phyloP scores from a whole-genome alignment of 768 basidiomycete species.

The Lyophyllum semitale region DNA sequence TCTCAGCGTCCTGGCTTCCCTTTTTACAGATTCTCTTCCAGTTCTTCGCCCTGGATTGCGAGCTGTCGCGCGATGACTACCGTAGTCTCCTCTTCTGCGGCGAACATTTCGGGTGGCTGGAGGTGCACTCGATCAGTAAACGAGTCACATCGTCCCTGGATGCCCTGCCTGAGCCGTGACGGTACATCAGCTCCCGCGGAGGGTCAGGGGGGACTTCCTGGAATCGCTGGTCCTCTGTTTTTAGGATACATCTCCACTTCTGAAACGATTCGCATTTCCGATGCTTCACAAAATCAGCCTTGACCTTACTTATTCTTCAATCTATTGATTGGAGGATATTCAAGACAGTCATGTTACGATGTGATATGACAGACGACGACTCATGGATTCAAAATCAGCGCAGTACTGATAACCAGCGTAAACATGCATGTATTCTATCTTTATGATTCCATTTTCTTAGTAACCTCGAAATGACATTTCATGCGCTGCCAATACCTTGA shows the following conservation, averaged over 20 bases:
- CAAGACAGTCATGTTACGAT: neutral
- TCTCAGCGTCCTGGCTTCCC: constrained; percentile 10
- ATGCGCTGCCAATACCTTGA: neutral
- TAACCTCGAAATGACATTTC: neutral
- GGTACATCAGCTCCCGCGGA: too few relatives aligned
- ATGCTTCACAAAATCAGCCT: neutral
- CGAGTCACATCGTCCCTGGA: neutral
- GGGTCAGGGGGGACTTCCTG: neutral
- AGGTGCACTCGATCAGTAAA: neutral
- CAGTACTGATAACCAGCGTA: neutral
- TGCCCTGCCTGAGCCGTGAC: too few relatives aligned
- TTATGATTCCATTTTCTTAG: too few relatives aligned
- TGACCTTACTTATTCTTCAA: neutral
- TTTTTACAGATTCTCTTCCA: constrained; percentile 2
- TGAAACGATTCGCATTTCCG: neutral
- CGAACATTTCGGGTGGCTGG: neutral
- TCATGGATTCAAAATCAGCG: neutral
- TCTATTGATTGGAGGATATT: neutral
- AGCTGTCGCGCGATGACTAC: neutral
- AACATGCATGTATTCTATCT: too few relatives aligned
- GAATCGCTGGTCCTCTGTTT: neutral
- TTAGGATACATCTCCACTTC: neutral
- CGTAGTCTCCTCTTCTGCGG: neutral
- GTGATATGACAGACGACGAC: neutral
- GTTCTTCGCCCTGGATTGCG: neutral